A percentile compares a stretch with the other conserved stretches of the same genome.
phyloP scores from a whole-genome alignment of 2,329 filamentous ascomycete genomes.

The Ascochyta pisi region DNA sequence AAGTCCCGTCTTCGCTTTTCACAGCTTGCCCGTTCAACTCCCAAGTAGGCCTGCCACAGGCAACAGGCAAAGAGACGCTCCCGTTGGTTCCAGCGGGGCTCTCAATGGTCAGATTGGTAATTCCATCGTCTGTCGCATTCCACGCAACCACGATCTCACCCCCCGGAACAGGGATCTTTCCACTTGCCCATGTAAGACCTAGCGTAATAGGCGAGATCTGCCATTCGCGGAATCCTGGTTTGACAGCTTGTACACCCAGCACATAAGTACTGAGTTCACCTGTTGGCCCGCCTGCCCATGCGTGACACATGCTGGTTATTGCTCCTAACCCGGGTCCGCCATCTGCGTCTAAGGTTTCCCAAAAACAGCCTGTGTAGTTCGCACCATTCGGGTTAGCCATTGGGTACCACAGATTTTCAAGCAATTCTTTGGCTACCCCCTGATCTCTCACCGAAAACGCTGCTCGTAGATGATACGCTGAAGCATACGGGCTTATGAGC shows the following conservation, averaged over 20 bases:
- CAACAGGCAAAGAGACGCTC: too few species aligned
- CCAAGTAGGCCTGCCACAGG: too few species aligned
- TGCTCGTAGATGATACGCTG: slow-evolving; percentile 43
- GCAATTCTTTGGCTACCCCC: slow-evolving; percentile 1
- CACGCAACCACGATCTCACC: slow-evolving; percentile 12
- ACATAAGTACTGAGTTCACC: slow-evolving; percentile 42
- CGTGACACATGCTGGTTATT: slow-evolving; percentile 45
- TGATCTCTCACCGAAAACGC: slow-evolving; percentile 21
- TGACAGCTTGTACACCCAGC: slow-evolving; percentile 26
- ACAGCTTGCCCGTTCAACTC: too few species aligned
- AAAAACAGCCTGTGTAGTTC: slow-evolving; percentile 43
- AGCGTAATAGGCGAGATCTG: slow-evolving; percentile 11
- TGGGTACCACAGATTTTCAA: slow-evolving; percentile 23
- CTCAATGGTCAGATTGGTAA: too few species aligned
- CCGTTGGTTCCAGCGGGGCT: too few species aligned
- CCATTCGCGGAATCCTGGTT: slow-evolving; percentile 17
- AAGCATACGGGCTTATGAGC: slow-evolving; percentile 39
- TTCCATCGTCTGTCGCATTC: slow-evolving; percentile 10
- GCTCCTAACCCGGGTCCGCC: slow-evolving; percentile 35
- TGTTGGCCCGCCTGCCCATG: slow-evolving; percentile 45
- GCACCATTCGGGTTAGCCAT: slow-evolving; percentile 32
- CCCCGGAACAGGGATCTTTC: slow-evolving; percentile 10
- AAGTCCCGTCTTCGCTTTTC: too few species aligned
- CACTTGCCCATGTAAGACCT: slow-evolving; percentile 15
- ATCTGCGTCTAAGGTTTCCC: slow-evolving; percentile 35